Percentiles rank a stretch among this genome's conserved stretches.
Evolutionary conservation across 768 basidiomycete genomes (phyloP).

Genomic region (Udeniomyces megalosporus): DNA sequence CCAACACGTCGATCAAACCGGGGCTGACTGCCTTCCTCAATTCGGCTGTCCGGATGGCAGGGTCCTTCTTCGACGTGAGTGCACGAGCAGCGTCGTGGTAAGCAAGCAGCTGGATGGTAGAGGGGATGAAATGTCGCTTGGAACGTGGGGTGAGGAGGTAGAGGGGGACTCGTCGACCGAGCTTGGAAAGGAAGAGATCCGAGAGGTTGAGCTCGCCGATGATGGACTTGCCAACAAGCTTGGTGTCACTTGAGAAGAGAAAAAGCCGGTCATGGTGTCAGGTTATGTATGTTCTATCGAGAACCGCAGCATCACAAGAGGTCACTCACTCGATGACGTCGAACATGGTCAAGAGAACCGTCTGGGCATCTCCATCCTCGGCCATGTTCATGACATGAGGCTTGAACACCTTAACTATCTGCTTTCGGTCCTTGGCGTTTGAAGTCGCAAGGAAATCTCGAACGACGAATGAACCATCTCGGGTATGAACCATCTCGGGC

Average conservation of each 20-base stretch:
- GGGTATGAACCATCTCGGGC: constrained; percentile 87
- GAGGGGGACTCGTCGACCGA: constrained; percentile 60
- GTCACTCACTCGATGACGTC: constrained; percentile 67
- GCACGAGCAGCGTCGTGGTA: constrained; percentile 54
- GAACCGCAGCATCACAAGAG: no score
- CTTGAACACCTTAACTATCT: constrained; percentile 72
- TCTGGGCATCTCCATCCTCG: constrained; percentile 72
- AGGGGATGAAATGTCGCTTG: constrained; percentile 73
- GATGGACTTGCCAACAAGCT: constrained; percentile 65
- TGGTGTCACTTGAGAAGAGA: constrained; percentile 53
- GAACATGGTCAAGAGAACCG: constrained; percentile 74
- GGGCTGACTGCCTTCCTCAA: constrained; percentile 57
- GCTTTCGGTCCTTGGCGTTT: constrained; percentile 82
- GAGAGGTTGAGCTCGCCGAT: constrained; percentile 38
- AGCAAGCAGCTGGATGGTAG: constrained; percentile 51
- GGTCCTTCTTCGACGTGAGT: constrained; percentile 72
- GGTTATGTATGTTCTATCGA: no score
- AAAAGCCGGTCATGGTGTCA: no score
- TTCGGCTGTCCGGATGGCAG: constrained; percentile 47
- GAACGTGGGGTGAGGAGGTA: constrained; percentile 70
- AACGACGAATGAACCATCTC: constrained; percentile 70
- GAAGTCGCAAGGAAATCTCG: constrained; percentile 71
- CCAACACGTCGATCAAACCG: constrained; percentile 54
- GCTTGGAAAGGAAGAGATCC: constrained; percentile 40
- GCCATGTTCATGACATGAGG: constrained; percentile 81